Percentiles rank a stretch among this genome's conserved stretches.
These are phyloP conservation scores for Phytopythium boreale DNA, from an alignment of 352 stramenopile species.

Conservation along the genomic window DNA sequence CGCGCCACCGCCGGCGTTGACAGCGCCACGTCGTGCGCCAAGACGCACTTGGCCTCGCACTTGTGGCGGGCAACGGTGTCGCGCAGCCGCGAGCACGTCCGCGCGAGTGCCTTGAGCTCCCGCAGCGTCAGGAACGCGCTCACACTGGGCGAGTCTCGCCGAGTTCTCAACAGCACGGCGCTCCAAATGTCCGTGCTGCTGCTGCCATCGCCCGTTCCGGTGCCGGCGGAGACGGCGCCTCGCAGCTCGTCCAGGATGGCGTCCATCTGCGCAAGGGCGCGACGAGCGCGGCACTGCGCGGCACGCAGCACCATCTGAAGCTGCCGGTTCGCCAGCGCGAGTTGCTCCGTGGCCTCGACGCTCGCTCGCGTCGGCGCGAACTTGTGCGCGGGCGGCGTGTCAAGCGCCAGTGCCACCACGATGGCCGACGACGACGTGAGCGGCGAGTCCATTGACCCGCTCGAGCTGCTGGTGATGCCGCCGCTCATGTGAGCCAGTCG, in stretches of 20 bases:
- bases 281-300: slow-evolving; percentile 52
- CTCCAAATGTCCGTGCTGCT: slow-evolving; percentile 18
- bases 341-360: slow-evolving; percentile 61
- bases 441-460: slow-evolving; percentile 18
- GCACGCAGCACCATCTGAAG: slow-evolving; percentile 69
- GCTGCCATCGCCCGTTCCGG: not conserved
- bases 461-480: slow-evolving; percentile 6
- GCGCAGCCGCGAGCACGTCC: slow-evolving; percentile 31
- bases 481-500: slow-evolving; percentile 15
- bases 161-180: slow-evolving; percentile 19
- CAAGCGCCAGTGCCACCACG: slow-evolving; percentile 40
- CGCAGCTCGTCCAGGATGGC: slow-evolving; percentile 43
- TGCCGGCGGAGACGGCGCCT: slow-evolving; percentile 25
- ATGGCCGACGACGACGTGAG: slow-evolving; percentile 12
- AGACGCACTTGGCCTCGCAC: slow-evolving; percentile 27
- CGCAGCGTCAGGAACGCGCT: slow-evolving; percentile 38
- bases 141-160: not conserved
- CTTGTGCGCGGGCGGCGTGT: slow-evolving; percentile 52
- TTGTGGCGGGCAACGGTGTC: slow-evolving; percentile 17
- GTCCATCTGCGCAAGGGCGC: slow-evolving; percentile 57
- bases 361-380: slow-evolving; percentile 54
- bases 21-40: slow-evolving; percentile 13
- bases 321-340: slow-evolving; percentile 57
- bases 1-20: slow-evolving; percentile 11
- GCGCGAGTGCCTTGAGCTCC: slow-evolving; percentile 37